A percentile compares a stretch with the other conserved stretches of the same genome.
Conservation (phyloP, 176 grass and related monocot species). For the bread wheat (Triticum aestivum) region IWGSC_CS_RefSeq_v2.1 NC_057805.1:42670337-42670836, state of each 20-base stretch:
- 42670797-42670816: slow-evolving; percentile 79
- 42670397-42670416: not conserved
- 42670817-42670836: slow-evolving; percentile 61
- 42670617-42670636: slow-evolving; percentile 97
- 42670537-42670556: slow-evolving; percentile 89
- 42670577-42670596: slow-evolving; percentile 97
- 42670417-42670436: slow-evolving; percentile 3
- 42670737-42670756: slow-evolving; percentile 63
- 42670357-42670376: slow-evolving; percentile 16
- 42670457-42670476: slow-evolving; percentile 1
- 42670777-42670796: slow-evolving; percentile 73
- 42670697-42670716: slow-evolving; percentile 15
- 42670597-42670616: slow-evolving; percentile 94
- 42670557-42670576: slow-evolving; percentile 94
- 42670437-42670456: not conserved
- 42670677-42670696: slow-evolving; percentile 5
- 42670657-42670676: not conserved
- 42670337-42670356: not conserved
- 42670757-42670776: slow-evolving; percentile 88
- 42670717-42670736: slow-evolving; percentile 40
- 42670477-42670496: slow-evolving; percentile 9
- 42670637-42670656: slow-evolving; percentile 25
- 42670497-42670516: slow-evolving; percentile 9
- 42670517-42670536: slow-evolving; percentile 62
- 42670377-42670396: not conserved